phyloP scores from a whole-genome alignment of 108 stramenopile genomes.

The Nitzschia putrida region DNA sequence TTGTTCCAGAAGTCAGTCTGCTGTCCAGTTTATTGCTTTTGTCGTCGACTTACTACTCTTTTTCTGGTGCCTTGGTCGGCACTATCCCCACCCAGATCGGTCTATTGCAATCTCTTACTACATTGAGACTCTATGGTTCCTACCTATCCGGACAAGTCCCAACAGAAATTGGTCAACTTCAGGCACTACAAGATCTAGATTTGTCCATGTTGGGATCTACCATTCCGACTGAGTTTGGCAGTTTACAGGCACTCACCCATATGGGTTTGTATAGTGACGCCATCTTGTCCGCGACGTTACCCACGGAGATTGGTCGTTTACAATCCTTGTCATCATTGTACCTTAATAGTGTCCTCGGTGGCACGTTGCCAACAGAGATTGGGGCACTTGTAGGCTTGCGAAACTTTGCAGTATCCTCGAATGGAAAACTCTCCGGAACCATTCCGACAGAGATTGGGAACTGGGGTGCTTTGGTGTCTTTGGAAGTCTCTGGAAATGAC shows the following conservation, averaged over 20 bases:
- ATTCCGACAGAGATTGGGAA: conserved; percentile 16
- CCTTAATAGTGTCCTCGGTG: conserved; percentile 32
- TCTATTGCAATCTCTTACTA: conserved; percentile 46
- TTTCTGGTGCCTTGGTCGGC: conserved; percentile 32
- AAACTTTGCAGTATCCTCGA: conserved; percentile 1
- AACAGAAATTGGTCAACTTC: conserved; percentile 51
- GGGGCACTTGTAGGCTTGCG: conserved; percentile 35
- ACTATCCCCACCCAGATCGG: conserved; percentile 55
- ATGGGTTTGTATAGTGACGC: no score
- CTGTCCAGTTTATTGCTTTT: no score
- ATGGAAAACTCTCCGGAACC: conserved; percentile 35
- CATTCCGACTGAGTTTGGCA: no score
- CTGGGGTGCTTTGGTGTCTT: background rate
- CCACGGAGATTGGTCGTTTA: no score
- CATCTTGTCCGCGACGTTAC: no score
- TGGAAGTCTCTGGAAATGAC: background rate
- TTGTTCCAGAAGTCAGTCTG: no score
- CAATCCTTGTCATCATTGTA: no score
- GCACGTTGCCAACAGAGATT: conserved; percentile 38
- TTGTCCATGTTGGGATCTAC: conserved; percentile 22
- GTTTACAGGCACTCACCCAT: no score
- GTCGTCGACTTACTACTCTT: no score
- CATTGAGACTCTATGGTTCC: conserved; percentile 54
- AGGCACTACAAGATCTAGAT: conserved; percentile 43
- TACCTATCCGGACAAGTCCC: conserved; percentile 67